These are phyloP conservation scores for Sporothrix inflata DNA, from an alignment of 2,329 filamentous ascomycete genomes.

Conservation along the genomic window DNA sequence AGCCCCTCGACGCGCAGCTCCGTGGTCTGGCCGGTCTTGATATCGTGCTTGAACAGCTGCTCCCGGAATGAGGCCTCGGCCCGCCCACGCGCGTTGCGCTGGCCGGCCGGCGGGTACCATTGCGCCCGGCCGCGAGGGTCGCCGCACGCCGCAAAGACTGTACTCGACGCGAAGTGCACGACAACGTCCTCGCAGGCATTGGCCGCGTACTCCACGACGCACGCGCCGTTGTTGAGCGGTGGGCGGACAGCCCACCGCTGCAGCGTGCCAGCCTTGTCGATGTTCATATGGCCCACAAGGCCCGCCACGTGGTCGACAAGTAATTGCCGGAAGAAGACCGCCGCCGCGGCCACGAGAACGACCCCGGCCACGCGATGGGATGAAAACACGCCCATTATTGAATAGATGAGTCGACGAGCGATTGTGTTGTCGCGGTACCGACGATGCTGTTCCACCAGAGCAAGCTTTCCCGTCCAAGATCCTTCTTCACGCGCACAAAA, in stretches of 20 bases:
- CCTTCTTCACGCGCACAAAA: background rate
- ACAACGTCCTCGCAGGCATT: slow-evolving; percentile 22
- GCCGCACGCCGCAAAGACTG: slow-evolving; percentile 18
- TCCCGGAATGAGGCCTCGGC: slow-evolving; percentile 12
- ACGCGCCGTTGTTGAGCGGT: slow-evolving; percentile 19
- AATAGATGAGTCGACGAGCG: background rate
- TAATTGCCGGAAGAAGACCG: background rate
- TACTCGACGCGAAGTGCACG: slow-evolving; percentile 10
- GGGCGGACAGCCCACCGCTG: slow-evolving; percentile 4
- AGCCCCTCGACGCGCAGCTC: background rate
- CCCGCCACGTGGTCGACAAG: background rate
- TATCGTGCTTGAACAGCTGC: slow-evolving; percentile 23
- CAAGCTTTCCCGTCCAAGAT: too few relatives aligned
- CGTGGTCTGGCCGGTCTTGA: background rate
- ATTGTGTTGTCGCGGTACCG: background rate
- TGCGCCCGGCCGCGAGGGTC: slow-evolving; percentile 1
- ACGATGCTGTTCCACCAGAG: too few relatives aligned
- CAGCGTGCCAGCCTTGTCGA: slow-evolving; percentile 12
- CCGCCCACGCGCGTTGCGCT: background rate
- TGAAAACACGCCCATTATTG: background rate
- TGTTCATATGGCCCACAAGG: background rate
- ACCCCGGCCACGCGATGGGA: background rate
- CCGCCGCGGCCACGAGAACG: background rate
- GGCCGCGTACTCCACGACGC: background rate
- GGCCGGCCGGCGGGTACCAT: slow-evolving; percentile 18